phyloP scores from a whole-genome alignment of 345 rosid species.

The Nephelium lappaceum region DNA sequence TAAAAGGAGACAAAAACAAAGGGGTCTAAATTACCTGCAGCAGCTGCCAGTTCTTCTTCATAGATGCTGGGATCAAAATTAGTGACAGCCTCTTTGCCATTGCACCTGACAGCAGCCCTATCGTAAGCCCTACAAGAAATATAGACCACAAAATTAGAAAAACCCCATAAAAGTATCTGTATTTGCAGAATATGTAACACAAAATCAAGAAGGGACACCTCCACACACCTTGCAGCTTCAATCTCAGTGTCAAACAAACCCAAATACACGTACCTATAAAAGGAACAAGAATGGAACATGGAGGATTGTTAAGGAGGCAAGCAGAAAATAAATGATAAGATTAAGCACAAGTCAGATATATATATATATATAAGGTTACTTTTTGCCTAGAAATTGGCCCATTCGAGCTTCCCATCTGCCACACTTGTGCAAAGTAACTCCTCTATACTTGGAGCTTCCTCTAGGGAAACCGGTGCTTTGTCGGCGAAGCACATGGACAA shows the following conservation, averaged over 20 bases:
- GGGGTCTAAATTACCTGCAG: slow-evolving; percentile 28
- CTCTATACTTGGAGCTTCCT: slow-evolving; percentile 97
- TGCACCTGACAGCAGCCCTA: slow-evolving; percentile 89
- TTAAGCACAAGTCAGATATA: not conserved
- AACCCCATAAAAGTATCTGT: not conserved
- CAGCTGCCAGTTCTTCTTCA: slow-evolving; percentile 57
- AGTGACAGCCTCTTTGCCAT: slow-evolving; percentile 95
- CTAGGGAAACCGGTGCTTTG: slow-evolving; percentile 96
- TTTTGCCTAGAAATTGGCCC: slow-evolving; percentile 94
- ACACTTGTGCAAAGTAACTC: slow-evolving; percentile 97
- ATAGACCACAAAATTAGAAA: slow-evolving; percentile 1
- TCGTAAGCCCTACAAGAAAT: slow-evolving; percentile 62
- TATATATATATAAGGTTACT: slow-evolving; percentile 40
- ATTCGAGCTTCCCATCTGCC: slow-evolving; percentile 98
- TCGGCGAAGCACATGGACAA: slow-evolving; percentile 91
- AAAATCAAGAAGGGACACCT: not conserved
- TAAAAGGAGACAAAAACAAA: not conserved
- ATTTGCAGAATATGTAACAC: not conserved
- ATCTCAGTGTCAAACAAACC: slow-evolving; percentile 94
- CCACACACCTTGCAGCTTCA: slow-evolving; percentile 82
- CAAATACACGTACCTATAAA: slow-evolving; percentile 78
- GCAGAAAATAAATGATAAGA: not conserved
- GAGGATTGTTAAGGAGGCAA: not conserved
- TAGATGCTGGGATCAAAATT: slow-evolving; percentile 89
- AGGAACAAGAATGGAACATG: not conserved